Evolutionary conservation across 371 early-diverging fungal genomes (phyloP).

Genomic region (Antonospora locustae): DNA sequence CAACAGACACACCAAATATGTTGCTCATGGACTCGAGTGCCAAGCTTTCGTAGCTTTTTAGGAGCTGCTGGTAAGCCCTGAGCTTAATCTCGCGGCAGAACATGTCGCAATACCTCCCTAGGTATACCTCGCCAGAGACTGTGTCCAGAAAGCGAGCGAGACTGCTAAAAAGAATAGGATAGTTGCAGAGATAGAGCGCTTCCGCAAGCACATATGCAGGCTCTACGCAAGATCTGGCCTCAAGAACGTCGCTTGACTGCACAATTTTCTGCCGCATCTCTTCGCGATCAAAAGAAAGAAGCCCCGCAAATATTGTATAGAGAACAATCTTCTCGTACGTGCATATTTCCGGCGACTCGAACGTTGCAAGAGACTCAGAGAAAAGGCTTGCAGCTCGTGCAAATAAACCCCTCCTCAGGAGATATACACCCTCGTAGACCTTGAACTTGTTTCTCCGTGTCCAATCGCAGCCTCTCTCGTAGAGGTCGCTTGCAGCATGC

Average conservation of each 20-base stretch:
- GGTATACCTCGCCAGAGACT: constrained; percentile 30
- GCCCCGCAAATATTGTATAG: constrained; percentile 44
- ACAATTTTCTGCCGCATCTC: constrained; percentile 44
- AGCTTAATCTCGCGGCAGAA: constrained; percentile 50
- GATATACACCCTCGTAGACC: constrained; percentile 47
- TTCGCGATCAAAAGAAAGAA: constrained; percentile 38
- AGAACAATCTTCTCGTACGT: constrained; percentile 39
- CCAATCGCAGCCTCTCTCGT: constrained; percentile 52
- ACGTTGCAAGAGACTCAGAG: constrained; percentile 50
- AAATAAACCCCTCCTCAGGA: constrained; percentile 33
- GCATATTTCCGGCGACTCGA: constrained; percentile 48
- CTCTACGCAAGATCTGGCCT: constrained; percentile 24
- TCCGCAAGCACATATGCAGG: constrained; percentile 21
- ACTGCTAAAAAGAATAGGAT: constrained; percentile 26
- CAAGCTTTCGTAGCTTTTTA: constrained; percentile 50
- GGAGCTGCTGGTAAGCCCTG: constrained; percentile 47
- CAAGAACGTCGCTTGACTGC: constrained; percentile 41
- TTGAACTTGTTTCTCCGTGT: constrained; percentile 56
- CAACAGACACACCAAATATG: constrained; percentile 42
- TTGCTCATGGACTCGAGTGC: constrained; percentile 45
- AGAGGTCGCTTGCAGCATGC: constrained; percentile 13
- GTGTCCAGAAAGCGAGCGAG: constrained; percentile 32
- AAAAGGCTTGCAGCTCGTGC: constrained; percentile 35
- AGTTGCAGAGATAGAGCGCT: constrained; percentile 48
- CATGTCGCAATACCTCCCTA: constrained; percentile 36